Conservation (phyloP, 306 rosid genomes). For the Carpinus fangiana region DNA sequence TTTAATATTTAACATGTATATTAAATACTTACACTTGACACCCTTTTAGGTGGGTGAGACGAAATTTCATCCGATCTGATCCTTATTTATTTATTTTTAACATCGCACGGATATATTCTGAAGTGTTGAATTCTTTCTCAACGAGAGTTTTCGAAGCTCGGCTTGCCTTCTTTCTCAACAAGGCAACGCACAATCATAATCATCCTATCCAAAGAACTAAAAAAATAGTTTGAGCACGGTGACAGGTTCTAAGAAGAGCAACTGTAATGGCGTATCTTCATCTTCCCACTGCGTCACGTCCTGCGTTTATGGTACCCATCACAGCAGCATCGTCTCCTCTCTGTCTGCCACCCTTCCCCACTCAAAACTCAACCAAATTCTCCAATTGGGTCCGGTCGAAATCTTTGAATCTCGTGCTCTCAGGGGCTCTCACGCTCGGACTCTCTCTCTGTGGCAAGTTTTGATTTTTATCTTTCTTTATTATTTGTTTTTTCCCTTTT, state of each 20-base stretch:
- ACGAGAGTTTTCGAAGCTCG: too few species aligned
- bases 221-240: not conserved
- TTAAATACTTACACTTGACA: too few species aligned
- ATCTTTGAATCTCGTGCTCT: slow-evolving; percentile 55
- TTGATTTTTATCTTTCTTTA: not conserved
- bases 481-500: not conserved
- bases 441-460: slow-evolving; percentile 57
- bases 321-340: slow-evolving; percentile 39
- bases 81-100: too few species aligned
- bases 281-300: slow-evolving; percentile 32
- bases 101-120: too few species aligned
- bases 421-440: slow-evolving; percentile 70
- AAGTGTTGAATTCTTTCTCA: too few species aligned
- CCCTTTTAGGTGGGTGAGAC: too few species aligned
- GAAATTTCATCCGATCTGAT: too few species aligned
- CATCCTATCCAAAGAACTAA: not conserved
- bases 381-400: slow-evolving; percentile 36
- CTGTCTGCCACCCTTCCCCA: slow-evolving; percentile 28
- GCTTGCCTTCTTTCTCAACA: too few species aligned
- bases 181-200: not conserved
- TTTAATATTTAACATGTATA: too few species aligned
- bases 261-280: slow-evolving; percentile 45
- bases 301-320: slow-evolving; percentile 15
- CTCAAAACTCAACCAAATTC: slow-evolving; percentile 22
- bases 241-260: not conserved